A percentile compares a stretch with the other conserved stretches of the same genome.
Conservation (phyloP, 129 eudicot species). For the Flaveria robusta region DNA sequence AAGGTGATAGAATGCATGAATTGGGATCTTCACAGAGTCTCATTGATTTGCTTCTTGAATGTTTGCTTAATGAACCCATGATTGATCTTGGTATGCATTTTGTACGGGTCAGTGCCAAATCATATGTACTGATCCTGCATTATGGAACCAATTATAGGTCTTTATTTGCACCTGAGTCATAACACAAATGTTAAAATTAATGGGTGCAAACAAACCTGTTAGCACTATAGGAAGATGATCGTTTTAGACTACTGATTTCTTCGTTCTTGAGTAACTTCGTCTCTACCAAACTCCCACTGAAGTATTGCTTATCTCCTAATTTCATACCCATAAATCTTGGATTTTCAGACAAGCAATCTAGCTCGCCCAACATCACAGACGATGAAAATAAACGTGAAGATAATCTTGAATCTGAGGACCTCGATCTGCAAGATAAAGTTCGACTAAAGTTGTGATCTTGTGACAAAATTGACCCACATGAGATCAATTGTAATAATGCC, state of each 20-base stretch:
- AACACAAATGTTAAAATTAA: neutral
- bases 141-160: neutral
- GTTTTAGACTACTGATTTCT: slow-evolving; percentile 54
- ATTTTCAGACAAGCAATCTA: slow-evolving; percentile 73
- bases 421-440: slow-evolving; percentile 71
- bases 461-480: slow-evolving; percentile 86
- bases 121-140: slow-evolving; percentile 55
- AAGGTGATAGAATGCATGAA: slow-evolving; percentile 55
- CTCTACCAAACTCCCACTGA: slow-evolving; percentile 91
- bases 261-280: slow-evolving; percentile 56
- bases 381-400: slow-evolving; percentile 76
- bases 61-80: slow-evolving; percentile 63
- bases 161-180: neutral
- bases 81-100: slow-evolving; percentile 77
- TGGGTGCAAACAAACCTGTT: slow-evolving; percentile 55
- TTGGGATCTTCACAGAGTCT: slow-evolving; percentile 68
- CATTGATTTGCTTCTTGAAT: slow-evolving; percentile 71
- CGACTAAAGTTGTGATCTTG: slow-evolving; percentile 83
- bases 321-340: slow-evolving; percentile 65
- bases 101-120: slow-evolving; percentile 43
- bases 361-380: slow-evolving; percentile 78
- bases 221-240: slow-evolving; percentile 81
- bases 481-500: slow-evolving; percentile 84
- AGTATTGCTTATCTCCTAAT: slow-evolving; percentile 85
- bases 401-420: slow-evolving; percentile 62